phyloP scores from a whole-genome alignment of 2,329 filamentous ascomycete genomes.

The Ceratocystis huliohia region DNA sequence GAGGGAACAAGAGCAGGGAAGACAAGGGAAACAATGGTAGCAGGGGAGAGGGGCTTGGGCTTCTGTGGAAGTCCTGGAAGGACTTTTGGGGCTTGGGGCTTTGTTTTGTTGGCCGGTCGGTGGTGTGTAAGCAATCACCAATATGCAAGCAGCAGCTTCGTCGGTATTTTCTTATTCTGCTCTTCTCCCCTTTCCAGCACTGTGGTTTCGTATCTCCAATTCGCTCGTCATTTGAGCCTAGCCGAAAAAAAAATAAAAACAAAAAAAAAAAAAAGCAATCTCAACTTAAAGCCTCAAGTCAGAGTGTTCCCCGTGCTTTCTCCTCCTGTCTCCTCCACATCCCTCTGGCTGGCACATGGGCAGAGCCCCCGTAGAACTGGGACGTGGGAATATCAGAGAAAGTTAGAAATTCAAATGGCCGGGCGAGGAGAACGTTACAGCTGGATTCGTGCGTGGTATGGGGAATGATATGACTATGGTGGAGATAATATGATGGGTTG shows the following conservation, averaged over 20 bases:
- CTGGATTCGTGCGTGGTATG: too few relatives aligned
- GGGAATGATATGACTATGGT: neutral
- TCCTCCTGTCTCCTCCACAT: neutral
- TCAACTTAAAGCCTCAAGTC: neutral
- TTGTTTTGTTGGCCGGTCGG: neutral
- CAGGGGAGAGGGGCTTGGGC: neutral
- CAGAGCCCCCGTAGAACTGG: neutral
- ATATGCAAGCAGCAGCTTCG: neutral
- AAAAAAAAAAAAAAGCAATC: neutral
- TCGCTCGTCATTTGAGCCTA: neutral
- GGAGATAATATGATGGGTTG: neutral
- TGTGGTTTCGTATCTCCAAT: slow-evolving; percentile 4
- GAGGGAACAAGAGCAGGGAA: too few relatives aligned
- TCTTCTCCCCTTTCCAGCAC: slow-evolving; percentile 7
- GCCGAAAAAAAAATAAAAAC: neutral
- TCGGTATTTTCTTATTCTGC: neutral
- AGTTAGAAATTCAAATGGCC: neutral
- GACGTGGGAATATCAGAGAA: neutral
- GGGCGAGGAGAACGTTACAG: neutral
- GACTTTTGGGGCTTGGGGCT: neutral
- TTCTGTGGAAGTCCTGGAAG: neutral
- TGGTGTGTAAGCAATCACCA: neutral
- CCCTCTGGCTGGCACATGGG: too few relatives aligned
- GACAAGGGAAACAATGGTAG: neutral
- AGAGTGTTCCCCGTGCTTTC: neutral